phyloP scores from a whole-genome alignment of 2,329 filamentous ascomycete genomes.

The Aspergillus bombycis region DNA sequence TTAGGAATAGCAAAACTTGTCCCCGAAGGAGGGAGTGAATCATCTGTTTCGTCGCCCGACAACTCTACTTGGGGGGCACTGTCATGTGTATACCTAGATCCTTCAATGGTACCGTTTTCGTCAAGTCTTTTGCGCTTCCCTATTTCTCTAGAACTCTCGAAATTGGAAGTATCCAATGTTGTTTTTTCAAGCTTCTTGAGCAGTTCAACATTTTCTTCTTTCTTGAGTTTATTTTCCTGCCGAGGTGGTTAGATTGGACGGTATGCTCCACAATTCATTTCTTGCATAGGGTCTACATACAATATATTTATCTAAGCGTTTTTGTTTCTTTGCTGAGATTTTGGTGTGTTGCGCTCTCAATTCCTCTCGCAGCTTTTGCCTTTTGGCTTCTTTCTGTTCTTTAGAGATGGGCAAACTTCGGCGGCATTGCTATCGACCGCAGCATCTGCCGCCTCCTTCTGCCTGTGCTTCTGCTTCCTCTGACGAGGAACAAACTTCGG shows the following conservation, averaged over 20 bases:
- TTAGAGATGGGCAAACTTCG: conserved; percentile 51
- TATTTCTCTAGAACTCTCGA: conserved; percentile 76
- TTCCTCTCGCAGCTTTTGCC: conserved; percentile 56
- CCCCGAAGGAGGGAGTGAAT: conserved; percentile 35
- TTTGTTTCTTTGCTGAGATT: conserved; percentile 67
- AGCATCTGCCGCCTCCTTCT: conserved; percentile 30
- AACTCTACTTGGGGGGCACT: conserved; percentile 31
- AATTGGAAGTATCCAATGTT: conserved; percentile 79
- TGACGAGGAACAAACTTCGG: conserved; percentile 58
- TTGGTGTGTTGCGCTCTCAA: conserved; percentile 58
- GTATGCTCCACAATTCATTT: background rate
- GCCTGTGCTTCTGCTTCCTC: conserved; percentile 58
- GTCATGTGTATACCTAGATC: conserved; percentile 21
- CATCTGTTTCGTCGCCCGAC: conserved; percentile 38
- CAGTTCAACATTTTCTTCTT: conserved; percentile 85
- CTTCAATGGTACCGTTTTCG: conserved; percentile 48
- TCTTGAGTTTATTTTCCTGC: conserved; percentile 85
- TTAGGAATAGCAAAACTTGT: conserved; percentile 21
- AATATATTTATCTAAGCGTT: conserved; percentile 70
- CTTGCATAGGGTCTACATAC: conserved; percentile 38
- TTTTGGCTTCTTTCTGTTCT: conserved; percentile 57
- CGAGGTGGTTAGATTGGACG: conserved; percentile 20
- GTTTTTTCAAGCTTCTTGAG: conserved; percentile 78
- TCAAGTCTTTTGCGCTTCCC: conserved; percentile 72
- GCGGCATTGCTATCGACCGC: conserved; percentile 52